Evolutionary conservation across 2,329 filamentous ascomycete genomes (phyloP).

Genomic region (Periconia macrospinosa): DNA sequence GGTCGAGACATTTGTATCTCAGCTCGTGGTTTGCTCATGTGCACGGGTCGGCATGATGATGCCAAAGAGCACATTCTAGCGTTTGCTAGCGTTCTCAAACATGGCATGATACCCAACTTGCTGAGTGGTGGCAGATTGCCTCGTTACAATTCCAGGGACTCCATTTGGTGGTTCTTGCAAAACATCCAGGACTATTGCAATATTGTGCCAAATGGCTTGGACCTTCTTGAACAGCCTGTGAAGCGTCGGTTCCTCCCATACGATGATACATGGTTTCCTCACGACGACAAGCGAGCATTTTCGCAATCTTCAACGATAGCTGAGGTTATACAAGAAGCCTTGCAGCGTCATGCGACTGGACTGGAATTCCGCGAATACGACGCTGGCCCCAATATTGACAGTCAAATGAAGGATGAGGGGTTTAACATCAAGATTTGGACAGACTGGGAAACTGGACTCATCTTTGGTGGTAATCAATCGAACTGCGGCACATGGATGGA

Average conservation of each 20-base stretch:
- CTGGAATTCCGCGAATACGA: slow-evolving; percentile 95
- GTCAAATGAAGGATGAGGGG: slow-evolving; percentile 88
- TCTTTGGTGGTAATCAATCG: slow-evolving; percentile 89
- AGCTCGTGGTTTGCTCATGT: slow-evolving; percentile 85
- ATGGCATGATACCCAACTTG: slow-evolving; percentile 97
- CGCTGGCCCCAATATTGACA: slow-evolving; percentile 83
- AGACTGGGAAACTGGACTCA: slow-evolving; percentile 87
- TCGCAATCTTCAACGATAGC: slow-evolving; percentile 80
- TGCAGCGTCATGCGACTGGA: slow-evolving; percentile 88
- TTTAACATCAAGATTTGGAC: slow-evolving; percentile 91
- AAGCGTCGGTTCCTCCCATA: slow-evolving; percentile 89
- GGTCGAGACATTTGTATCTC: slow-evolving; percentile 97
- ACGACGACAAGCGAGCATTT: slow-evolving; percentile 81
- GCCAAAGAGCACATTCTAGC: slow-evolving; percentile 92
- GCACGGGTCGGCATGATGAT: slow-evolving; percentile 83
- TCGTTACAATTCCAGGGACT: slow-evolving; percentile 93
- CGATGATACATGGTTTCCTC: slow-evolving; percentile 90
- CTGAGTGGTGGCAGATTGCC: slow-evolving; percentile 82
- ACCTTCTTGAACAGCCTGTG: slow-evolving; percentile 75
- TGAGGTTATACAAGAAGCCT: slow-evolving; percentile 88
- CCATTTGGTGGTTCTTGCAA: slow-evolving; percentile 97
- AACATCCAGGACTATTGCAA: slow-evolving; percentile 90
- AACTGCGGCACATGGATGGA: slow-evolving; percentile 99
- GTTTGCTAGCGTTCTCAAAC: slow-evolving; percentile 94
- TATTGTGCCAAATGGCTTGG: slow-evolving; percentile 75